Conservation (phyloP, 495 filamentous ascomycete genomes). For the Poronia punctata region DNA sequence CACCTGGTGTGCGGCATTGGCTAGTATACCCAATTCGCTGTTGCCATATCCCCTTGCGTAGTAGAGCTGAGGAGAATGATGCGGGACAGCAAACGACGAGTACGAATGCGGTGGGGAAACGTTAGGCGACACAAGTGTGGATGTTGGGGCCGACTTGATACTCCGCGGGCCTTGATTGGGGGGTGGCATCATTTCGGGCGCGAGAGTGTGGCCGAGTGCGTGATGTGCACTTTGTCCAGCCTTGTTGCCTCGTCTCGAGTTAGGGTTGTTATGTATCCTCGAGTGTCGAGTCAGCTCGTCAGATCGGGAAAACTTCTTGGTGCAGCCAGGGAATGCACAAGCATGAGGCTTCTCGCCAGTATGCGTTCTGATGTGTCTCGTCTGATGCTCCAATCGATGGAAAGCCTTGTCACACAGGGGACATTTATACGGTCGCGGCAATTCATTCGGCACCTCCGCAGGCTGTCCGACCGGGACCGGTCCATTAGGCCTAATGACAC, state of each 20-base stretch:
- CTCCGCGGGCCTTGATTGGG: constrained; percentile 61
- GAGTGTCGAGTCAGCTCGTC: constrained; percentile 96
- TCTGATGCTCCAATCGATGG: constrained; percentile 97
- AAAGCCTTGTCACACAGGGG: constrained; percentile 98
- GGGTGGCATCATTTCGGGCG: constrained; percentile 61
- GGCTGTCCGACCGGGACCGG: constrained; percentile 52
- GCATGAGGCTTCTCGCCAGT: constrained; percentile 98
- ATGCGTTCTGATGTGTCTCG: constrained; percentile 93
- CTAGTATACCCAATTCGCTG: constrained; percentile 78
- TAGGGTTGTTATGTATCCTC: constrained; percentile 97
- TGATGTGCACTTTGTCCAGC: constrained; percentile 43
- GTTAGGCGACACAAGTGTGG: constrained; percentile 84
- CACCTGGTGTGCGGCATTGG: constrained; percentile 78
- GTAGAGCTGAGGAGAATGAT: constrained; percentile 53
- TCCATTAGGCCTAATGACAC: constrained; percentile 65
- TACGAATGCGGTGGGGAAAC: constrained; percentile 92
- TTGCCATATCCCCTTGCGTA: constrained; percentile 50
- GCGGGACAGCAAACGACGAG: constrained; percentile 62
- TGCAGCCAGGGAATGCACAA: constrained; percentile 90
- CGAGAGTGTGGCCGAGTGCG: constrained; percentile 28
- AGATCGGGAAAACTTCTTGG: constrained; percentile 93
- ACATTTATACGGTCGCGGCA: constrained; percentile 96
- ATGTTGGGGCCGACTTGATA: constrained; percentile 79
- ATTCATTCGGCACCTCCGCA: constrained; percentile 51
- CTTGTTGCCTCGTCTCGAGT: constrained; percentile 91